Percentiles rank a stretch among this genome's conserved stretches.
phyloP scores from a whole-genome alignment of 2,329 filamentous ascomycete species.

The Knoxdaviesia proteae region DNA sequence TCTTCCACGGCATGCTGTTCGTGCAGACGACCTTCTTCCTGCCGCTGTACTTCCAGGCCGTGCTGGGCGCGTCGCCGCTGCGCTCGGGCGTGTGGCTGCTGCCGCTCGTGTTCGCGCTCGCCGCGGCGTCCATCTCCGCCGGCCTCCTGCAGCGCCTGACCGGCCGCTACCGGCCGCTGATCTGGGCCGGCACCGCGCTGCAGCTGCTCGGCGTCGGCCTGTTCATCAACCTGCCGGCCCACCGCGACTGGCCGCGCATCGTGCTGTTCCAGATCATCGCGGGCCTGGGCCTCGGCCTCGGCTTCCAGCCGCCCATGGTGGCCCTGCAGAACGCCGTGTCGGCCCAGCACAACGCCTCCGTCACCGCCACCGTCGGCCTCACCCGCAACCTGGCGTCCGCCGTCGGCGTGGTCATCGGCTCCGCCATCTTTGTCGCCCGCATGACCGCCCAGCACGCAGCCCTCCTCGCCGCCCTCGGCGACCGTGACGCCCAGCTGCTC shows the following conservation, averaged over 20 bases:
- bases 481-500: too few relatives aligned
- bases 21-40: conserved; percentile 46
- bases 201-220: conserved; percentile 39
- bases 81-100: conserved; percentile 43
- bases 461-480: neutral
- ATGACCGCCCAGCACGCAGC: conserved; percentile 15
- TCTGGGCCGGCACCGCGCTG: conserved; percentile 29
- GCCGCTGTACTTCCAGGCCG: conserved; percentile 61
- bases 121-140: conserved; percentile 9
- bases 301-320: conserved; percentile 41
- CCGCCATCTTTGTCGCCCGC: conserved; percentile 14
- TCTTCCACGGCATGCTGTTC: conserved; percentile 45
- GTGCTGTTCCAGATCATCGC: conserved; percentile 35
- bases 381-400: conserved; percentile 34
- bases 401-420: conserved; percentile 37
- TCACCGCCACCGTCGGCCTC: conserved; percentile 41
- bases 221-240: conserved; percentile 31
- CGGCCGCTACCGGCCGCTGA: conserved; percentile 33
- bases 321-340: conserved; percentile 42
- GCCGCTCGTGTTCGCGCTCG: conserved; percentile 23
- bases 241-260: conserved; percentile 23
- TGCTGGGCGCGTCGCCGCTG: conserved; percentile 41
- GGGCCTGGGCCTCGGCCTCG: conserved; percentile 39
- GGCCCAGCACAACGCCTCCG: conserved; percentile 38
- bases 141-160: conserved; percentile 20